phyloP scores from a whole-genome alignment of 345 rosid genomes.

The Nasturtium officinale region DNA sequence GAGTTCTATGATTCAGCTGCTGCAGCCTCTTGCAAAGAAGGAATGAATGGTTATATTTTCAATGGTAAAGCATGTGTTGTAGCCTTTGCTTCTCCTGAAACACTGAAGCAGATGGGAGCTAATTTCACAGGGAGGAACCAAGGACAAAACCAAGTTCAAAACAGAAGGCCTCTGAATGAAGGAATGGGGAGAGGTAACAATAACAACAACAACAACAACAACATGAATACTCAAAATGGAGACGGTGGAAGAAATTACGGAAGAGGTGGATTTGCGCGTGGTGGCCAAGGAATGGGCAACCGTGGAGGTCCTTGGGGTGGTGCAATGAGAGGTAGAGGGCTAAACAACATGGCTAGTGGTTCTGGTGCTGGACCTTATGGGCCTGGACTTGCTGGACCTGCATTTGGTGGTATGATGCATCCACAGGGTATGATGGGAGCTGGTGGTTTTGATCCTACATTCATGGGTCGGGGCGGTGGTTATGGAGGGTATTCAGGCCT shows the following conservation, averaged over 20 bases:
- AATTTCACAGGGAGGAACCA: conserved; percentile 64
- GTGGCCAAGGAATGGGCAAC: conserved; percentile 62
- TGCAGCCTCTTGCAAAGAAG: conserved; percentile 79
- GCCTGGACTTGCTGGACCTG: conserved; percentile 70
- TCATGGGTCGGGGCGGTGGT: conserved; percentile 75
- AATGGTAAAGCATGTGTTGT: conserved; percentile 85
- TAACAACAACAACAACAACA: conserved; percentile 40
- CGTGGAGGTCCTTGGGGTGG: conserved; percentile 75
- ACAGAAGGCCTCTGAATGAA: conserved; percentile 72
- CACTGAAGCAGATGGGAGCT: conserved; percentile 83
- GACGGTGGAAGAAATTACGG: conserved; percentile 75
- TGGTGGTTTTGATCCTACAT: conserved; percentile 84
- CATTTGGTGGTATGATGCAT: conserved; percentile 76
- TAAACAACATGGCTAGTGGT: conserved; percentile 64
- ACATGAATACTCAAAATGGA: conserved; percentile 67
- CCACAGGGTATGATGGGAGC: conserved; percentile 80
- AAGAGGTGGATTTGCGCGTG: conserved; percentile 78
- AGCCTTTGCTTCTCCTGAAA: conserved; percentile 82
- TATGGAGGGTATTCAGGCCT: conserved; percentile 80
- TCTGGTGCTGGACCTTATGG: conserved; percentile 68
- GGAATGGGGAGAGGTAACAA: conserved; percentile 65
- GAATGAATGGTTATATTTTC: conserved; percentile 71
- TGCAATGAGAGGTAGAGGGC: conserved; percentile 69
- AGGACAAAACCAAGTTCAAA: conserved; percentile 65
- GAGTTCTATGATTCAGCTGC: conserved; percentile 73